Base-by-base conservation (phyloP, 2,329 filamentous ascomycete species). In the Coleophoma eucalyptorum region DNA sequence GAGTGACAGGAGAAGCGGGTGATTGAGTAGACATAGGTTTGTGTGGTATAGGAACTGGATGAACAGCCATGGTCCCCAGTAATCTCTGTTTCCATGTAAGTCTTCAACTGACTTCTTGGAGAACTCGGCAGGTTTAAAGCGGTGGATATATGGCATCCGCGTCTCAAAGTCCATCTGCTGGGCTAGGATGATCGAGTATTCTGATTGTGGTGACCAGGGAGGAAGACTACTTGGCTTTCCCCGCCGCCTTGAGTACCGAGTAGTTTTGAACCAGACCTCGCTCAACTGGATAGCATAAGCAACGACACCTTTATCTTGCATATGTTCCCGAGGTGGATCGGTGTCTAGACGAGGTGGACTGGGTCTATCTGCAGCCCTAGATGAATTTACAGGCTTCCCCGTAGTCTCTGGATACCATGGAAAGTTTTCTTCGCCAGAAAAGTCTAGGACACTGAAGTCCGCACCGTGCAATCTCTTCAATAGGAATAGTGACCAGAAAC, bases 21-120 rank as follows among this genome's bases (percentile, higher is more conserved):
- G 77, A 47, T 80, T 80, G 8, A 80, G 65, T 1, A 79, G 68
- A 52, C 75, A 79, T 1, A 78, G 67, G 38, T 77, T 78, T 0
- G 75, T 74, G 49, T 78, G 74, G 53, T 79, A 79, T 13, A 79
- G 62, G 51, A 79, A 73, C 52, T 80, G 77, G 31, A 75, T 70
- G 48, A 78, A 67, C 8, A 80, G 67, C 71, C 74, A 80, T 0
- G 77, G 75, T 0, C 72, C 74, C 77, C 77, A 80, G 52, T 79
- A 80, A 43, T 74, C 70, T 18, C 76, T 67, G 46, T 73, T 68
- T 0, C 64, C 58, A 50, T 76, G 67, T 3, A 80, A 59, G 7
- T 73, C 68, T 19, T 73, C 70, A 0, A 64, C 50, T 0, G 69
- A 63, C 31, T 69, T 66, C 16, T 76, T 69, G 1, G 66, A 67